These are phyloP conservation scores for Aspergillus sp. DNA, from an alignment of 2,329 filamentous ascomycete genomes.

Conservation along the genomic window DNA sequence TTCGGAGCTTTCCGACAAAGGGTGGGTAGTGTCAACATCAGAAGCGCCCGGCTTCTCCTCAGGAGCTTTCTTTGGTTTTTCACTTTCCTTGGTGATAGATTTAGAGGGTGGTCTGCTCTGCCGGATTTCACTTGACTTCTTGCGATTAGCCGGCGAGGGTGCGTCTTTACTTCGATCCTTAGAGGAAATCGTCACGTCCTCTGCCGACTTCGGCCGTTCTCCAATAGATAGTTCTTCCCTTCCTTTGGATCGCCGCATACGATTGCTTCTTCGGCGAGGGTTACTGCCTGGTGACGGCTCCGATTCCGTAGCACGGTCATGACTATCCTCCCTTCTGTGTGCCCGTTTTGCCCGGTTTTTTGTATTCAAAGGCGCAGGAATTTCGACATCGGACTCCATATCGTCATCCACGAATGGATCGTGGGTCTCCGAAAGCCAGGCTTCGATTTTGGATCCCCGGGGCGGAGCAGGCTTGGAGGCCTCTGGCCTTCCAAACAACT, in stretches of 20 bases:
- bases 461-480: constrained; percentile 33
- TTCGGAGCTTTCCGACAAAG: constrained; percentile 33
- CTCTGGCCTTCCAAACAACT: constrained; percentile 40
- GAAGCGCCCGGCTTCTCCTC: constrained; percentile 23
- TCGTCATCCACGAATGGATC: constrained; percentile 50
- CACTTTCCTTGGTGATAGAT: constrained; percentile 3
- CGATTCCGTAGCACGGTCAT: constrained; percentile 14
- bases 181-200: neutral
- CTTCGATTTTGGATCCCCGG: constrained; percentile 53
- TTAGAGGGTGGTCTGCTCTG: constrained; percentile 11
- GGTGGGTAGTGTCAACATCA: constrained; percentile 15
- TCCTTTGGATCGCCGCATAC: constrained; percentile 16
- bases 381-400: constrained; percentile 27
- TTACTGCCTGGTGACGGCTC: constrained; percentile 22
- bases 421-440: constrained; percentile 55
- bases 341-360: constrained; percentile 31
- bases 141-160: constrained; percentile 6
- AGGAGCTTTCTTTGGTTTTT: constrained; percentile 8
- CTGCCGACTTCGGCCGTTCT: constrained; percentile 6
- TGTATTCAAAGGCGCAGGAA: constrained; percentile 38
- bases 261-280: constrained; percentile 18
- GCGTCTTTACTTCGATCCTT: neutral
- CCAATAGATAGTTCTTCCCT: constrained; percentile 8
- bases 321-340: constrained; percentile 16
- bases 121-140: constrained; percentile 8